A percentile compares a stretch with the other conserved stretches of the same genome.
Conservation (phyloP, 2,329 filamentous ascomycete species). For the Fusarium globosum region DNA sequence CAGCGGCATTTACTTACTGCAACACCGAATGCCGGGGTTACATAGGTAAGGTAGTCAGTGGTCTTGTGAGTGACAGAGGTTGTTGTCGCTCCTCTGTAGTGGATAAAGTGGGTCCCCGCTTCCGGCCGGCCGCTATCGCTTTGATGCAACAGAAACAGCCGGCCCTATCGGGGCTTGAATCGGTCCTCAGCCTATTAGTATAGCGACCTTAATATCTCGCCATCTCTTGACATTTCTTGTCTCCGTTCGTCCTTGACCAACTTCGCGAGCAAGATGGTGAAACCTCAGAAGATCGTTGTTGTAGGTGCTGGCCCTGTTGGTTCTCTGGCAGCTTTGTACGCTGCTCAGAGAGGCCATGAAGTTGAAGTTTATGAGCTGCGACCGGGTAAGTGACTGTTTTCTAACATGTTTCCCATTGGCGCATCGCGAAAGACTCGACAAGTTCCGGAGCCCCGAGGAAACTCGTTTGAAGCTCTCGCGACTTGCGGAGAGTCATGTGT, state of each 20-base stretch:
- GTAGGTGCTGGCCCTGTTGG: constrained; percentile 95
- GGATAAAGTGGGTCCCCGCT: constrained; percentile 22
- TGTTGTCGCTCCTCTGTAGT: constrained; percentile 6
- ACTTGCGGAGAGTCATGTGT: neutral
- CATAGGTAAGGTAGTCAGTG: neutral
- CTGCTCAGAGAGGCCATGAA: constrained; percentile 85
- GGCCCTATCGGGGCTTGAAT: constrained; percentile 32
- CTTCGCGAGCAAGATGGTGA: constrained; percentile 48
- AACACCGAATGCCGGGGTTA: constrained; percentile 16
- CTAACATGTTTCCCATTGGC: constrained; percentile 1
- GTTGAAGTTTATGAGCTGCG: constrained; percentile 96
- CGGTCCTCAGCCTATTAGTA: constrained; percentile 13
- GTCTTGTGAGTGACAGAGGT: constrained; percentile 3
- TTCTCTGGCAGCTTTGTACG: constrained; percentile 90
- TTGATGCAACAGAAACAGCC: constrained; percentile 28
- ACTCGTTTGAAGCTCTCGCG: neutral
- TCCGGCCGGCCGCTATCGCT: constrained; percentile 35
- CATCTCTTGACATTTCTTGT: constrained; percentile 4
- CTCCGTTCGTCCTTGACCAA: constrained; percentile 43
- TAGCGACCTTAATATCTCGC: constrained; percentile 17
- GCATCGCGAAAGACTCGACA: constrained; percentile 6
- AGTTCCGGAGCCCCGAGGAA: neutral
- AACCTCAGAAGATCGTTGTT: constrained; percentile 77
- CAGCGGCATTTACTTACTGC: neutral
- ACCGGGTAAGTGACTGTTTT: constrained; percentile 72